Conservation (phyloP, 192 early-diverging fungal species). For the Kickxella alabastrina region DNA sequence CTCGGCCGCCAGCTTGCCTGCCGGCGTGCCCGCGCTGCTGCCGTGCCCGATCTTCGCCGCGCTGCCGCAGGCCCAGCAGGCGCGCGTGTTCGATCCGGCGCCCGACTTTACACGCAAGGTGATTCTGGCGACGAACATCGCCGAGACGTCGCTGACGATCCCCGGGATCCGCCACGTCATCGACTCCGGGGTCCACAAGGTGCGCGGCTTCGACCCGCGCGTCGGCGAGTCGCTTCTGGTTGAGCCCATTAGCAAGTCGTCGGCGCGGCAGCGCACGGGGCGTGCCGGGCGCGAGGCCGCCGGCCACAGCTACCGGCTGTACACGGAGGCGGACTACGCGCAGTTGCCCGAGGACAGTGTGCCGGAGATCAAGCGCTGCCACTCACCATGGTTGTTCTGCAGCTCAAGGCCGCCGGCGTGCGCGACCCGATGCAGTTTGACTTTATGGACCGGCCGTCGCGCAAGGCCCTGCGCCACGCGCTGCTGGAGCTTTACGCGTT, state of each 20-base stretch:
- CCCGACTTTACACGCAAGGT: constrained; percentile 86
- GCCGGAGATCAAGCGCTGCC: constrained; percentile 94
- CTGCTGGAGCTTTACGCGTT: constrained; percentile 87
- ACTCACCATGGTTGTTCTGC: constrained; percentile 81
- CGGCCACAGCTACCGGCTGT: constrained; percentile 88
- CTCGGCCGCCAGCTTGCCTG: constrained; percentile 24
- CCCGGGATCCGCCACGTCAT: constrained; percentile 91
- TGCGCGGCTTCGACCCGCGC: constrained; percentile 82
- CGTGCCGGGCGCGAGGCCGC: constrained; percentile 95
- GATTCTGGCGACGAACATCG: constrained; percentile 95
- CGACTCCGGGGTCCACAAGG: constrained; percentile 90
- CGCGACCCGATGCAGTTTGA: constrained; percentile 87
- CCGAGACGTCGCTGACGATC: constrained; percentile 97
- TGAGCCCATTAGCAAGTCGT: constrained; percentile 85
- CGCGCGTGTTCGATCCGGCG: constrained; percentile 82
- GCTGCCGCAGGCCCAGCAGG: constrained; percentile 82
- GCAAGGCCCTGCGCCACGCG: constrained; percentile 71
- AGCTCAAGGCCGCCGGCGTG: constrained; percentile 90
- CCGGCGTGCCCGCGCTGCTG: constrained; percentile 55
- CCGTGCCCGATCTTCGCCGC: constrained; percentile 92
- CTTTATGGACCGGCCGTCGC: constrained; percentile 89
- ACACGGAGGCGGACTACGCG: constrained; percentile 78
- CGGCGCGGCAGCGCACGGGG: constrained; percentile 85
- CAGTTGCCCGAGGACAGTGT: constrained; percentile 72
- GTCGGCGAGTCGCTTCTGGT: constrained; percentile 89